Evolutionary conservation across 2,329 filamentous ascomycete genomes (phyloP).

Genomic region (Apiospora hydei): DNA sequence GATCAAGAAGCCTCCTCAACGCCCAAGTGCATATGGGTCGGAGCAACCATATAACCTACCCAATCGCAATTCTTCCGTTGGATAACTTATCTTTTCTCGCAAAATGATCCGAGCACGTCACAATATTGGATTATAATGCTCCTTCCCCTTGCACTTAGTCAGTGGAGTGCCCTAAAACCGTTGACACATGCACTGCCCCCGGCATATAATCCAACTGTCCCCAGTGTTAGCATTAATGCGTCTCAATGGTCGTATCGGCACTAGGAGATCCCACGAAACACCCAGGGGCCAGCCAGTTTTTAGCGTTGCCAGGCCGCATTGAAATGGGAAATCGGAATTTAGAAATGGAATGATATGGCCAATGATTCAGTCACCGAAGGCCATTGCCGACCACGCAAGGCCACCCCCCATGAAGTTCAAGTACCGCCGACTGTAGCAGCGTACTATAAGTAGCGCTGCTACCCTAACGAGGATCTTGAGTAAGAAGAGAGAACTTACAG

Average conservation of each 20-base stretch:
- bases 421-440: background rate
- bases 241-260: constrained; percentile 12
- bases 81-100: constrained; percentile 2
- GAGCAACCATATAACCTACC: constrained; percentile 19
- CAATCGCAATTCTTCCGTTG: background rate
- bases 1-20: constrained; percentile 14
- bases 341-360: background rate
- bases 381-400: background rate
- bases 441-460: background rate
- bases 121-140: constrained; percentile 17
- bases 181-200: constrained; percentile 15
- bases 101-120: constrained; percentile 17
- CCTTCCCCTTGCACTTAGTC: background rate
- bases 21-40: constrained; percentile 13
- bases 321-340: background rate
- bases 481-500: background rate
- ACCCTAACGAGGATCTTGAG: background rate
- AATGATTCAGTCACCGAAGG: background rate
- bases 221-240: constrained; percentile 22
- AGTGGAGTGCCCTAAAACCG: constrained; percentile 12
- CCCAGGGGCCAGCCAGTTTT: background rate
- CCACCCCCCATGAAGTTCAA: background rate
- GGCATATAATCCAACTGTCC: constrained; percentile 20
- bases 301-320: background rate
- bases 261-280: background rate